Conservation (phyloP, 129 eudicot species). For the Flaveria trinervia region DNA sequence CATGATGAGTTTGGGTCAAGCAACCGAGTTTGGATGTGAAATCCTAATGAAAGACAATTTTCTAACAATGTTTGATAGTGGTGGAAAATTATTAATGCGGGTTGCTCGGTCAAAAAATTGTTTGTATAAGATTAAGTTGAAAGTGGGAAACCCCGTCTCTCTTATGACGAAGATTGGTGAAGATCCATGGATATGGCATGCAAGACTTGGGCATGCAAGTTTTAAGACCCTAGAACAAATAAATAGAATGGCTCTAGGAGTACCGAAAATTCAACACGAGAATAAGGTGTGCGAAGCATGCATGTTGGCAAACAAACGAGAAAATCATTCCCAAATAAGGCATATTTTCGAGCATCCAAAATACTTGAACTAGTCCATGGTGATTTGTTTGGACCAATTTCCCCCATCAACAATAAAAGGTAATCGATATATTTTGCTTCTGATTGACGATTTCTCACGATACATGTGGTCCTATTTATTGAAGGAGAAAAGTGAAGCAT, state of each 20-base stretch:
- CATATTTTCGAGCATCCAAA: too few relatives aligned
- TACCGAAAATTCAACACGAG: too few relatives aligned
- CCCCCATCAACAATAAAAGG: too few relatives aligned
- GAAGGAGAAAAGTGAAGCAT: too few relatives aligned
- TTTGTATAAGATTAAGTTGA: background rate
- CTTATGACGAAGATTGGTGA: background rate
- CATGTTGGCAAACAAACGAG: too few relatives aligned
- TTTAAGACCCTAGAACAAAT: background rate
- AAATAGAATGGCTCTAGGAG: background rate
- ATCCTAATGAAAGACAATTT: background rate
- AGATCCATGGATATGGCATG: slow-evolving; percentile 5
- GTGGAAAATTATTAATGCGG: background rate
- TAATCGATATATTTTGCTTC: too few relatives aligned
- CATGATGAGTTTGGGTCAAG: slow-evolving; percentile 3
- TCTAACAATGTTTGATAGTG: background rate
- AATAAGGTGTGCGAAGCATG: too few relatives aligned
- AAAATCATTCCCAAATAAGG: too few relatives aligned
- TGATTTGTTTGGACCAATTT: too few relatives aligned
- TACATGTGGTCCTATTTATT: too few relatives aligned
- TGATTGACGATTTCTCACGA: too few relatives aligned
- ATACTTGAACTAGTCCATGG: too few relatives aligned
- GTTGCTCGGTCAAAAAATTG: background rate
- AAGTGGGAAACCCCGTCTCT: background rate
- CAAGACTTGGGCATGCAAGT: background rate
- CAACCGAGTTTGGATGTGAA: slow-evolving; percentile 12